Conservation (phyloP, 192 early-diverging fungal species). For the Thamnidium elegans region DNA sequence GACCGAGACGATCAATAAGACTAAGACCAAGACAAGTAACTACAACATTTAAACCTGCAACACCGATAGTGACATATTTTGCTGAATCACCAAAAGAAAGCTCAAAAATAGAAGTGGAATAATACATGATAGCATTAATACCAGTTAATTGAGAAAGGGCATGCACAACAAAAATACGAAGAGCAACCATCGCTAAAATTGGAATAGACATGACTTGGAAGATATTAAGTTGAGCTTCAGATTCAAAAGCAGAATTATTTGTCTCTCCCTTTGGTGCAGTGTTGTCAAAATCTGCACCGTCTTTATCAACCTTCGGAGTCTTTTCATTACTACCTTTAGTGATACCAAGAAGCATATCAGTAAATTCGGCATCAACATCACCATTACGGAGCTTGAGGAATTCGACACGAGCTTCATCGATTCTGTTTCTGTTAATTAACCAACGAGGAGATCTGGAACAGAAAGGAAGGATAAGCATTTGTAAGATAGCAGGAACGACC, state of each 20-base stretch:
- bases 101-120: conserved; percentile 63
- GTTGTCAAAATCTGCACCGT: conserved; percentile 3
- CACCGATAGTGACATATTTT: conserved; percentile 53
- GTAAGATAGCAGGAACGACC: conserved; percentile 48
- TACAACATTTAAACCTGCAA: conserved; percentile 56
- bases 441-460: conserved; percentile 70
- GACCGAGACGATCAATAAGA: conserved; percentile 62
- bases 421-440: conserved; percentile 53
- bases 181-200: conserved; percentile 36
- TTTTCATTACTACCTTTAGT: conserved; percentile 18
- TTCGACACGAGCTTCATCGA: conserved; percentile 60
- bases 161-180: conserved; percentile 61
- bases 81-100: conserved; percentile 51
- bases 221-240: conserved; percentile 30
- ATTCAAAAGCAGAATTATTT: conserved; percentile 8
- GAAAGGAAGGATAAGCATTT: conserved; percentile 56
- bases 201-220: conserved; percentile 36
- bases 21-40: conserved; percentile 54
- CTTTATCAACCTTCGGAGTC: background rate
- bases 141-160: conserved; percentile 57
- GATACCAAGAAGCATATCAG: conserved; percentile 40
- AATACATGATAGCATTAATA: conserved; percentile 67
- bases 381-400: conserved; percentile 56
- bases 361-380: conserved; percentile 59
- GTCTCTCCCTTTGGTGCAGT: background rate